phyloP scores from a whole-genome alignment of 495 filamentous ascomycete species.

The Aspergillus sclerotiicarbonarius region DNA sequence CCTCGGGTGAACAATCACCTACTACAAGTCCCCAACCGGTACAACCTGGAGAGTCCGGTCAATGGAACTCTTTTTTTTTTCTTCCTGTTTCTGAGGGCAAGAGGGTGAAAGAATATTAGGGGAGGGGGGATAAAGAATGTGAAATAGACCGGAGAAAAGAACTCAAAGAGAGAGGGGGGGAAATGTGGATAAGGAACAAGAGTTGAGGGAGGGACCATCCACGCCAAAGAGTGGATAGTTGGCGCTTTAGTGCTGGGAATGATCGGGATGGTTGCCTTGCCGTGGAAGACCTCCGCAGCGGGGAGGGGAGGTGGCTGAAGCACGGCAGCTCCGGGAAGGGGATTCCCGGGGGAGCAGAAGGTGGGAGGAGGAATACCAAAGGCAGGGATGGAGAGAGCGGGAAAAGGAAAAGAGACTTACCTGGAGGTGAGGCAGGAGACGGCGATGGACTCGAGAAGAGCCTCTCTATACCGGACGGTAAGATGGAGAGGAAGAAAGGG shows the following conservation, averaged over 20 bases:
- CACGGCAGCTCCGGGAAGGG: conserved; percentile 9
- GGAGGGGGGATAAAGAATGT: background rate
- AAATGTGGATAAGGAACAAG: conserved; percentile 1
- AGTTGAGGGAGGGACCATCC: conserved; percentile 6
- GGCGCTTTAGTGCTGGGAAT: conserved; percentile 12
- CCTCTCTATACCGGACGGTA: no score
- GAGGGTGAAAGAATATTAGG: background rate
- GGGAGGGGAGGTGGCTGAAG: conserved; percentile 24
- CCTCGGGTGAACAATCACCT: conserved; percentile 20
- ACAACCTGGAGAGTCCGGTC: conserved; percentile 6
- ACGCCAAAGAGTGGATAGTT: conserved; percentile 3
- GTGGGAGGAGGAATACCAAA: conserved; percentile 1
- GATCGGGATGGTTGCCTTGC: conserved; percentile 18
- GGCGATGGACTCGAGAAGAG: no score
- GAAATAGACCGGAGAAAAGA: conserved; percentile 2
- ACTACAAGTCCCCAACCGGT: conserved; percentile 15
- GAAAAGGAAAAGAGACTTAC: background rate
- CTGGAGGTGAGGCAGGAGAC: background rate
- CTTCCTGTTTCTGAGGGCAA: no score
- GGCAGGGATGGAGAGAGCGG: background rate
- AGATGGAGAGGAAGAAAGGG: background rate
- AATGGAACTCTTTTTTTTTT: background rate
- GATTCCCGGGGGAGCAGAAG: conserved; percentile 5
- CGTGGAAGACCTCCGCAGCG: conserved; percentile 20
- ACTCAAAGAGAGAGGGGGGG: conserved; percentile 2